Conservation (phyloP, 768 basidiomycete genomes). For the Favolaschia claudopus region DNA sequence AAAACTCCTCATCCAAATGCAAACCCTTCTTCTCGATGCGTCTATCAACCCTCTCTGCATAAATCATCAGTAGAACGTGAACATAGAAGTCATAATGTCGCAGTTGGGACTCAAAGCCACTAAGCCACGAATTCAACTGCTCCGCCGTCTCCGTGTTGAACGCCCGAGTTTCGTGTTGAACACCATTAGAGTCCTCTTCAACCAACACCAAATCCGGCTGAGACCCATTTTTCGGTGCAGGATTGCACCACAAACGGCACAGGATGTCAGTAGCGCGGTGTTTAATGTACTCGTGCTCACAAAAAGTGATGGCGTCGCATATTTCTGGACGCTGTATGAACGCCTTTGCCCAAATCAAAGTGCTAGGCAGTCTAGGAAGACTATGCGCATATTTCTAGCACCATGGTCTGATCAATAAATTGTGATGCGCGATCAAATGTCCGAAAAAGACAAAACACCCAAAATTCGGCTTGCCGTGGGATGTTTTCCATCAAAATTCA, state of each 20-base stretch:
- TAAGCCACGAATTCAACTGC: neutral
- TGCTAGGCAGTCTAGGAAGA: too few species aligned
- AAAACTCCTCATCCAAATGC: neutral
- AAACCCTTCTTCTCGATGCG: neutral
- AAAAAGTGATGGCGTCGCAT: too few species aligned
- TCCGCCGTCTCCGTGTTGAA: slow-evolving; percentile 27
- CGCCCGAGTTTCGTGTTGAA: slow-evolving; percentile 13
- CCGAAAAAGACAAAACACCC: too few species aligned
- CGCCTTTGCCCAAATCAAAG: too few species aligned
- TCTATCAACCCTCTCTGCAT: neutral
- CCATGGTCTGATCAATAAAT: too few species aligned
- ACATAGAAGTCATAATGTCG: neutral
- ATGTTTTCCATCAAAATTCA: too few species aligned
- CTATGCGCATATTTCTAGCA: too few species aligned
- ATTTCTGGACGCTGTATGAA: too few species aligned
- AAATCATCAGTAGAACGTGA: slow-evolving; percentile 7
- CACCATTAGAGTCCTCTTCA: slow-evolving; percentile 5
- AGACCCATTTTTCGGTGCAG: slow-evolving; percentile 21
- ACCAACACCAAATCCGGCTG: slow-evolving; percentile 24
- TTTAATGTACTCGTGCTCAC: too few species aligned
- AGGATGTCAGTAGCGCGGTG: slow-evolving; percentile 17
- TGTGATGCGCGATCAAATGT: too few species aligned
- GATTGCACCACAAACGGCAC: slow-evolving; percentile 13
- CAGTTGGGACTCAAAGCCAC: neutral
- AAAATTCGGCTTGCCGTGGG: too few species aligned